Evolutionary conservation across 257 asterid species (phyloP), one percentile per base, ranked within the genome.

Genomic region (Primulina tabacum): DNA sequence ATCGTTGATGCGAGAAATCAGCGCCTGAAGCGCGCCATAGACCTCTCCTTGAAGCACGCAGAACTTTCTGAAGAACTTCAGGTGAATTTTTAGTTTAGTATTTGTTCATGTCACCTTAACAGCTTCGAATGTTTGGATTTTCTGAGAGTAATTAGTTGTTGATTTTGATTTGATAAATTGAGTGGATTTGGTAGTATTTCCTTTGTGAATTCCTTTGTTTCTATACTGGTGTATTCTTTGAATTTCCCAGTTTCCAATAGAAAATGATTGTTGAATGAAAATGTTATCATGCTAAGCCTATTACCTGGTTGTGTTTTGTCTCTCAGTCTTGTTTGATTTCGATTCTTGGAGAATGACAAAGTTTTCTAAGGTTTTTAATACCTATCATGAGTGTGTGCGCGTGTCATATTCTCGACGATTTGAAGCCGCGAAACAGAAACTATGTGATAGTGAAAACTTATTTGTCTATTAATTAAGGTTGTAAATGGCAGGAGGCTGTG

Each of bases 21-120:
- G 80, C 92, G 97, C 67, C 92, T 92, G 32, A 73, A 77, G 82
- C 97, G 96, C 62, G 95, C 98, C 73, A 72, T 92, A 84, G 97
- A 92, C 77, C 95, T 92, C 60, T 92, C 98, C 53, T 60, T 92
- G 97, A 92, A 92, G 83, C 98, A 92, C 50, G 79, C 81, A 60
- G 82, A 88, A 75, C 93, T 92, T 61, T 83, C 93, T 0, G 80
- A 82, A 21, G 82, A 90, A 38, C 84, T 90, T 50, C 97, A 88
- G 97, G 96, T 89, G 71, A 77, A 40, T 16, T 20, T 59, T 55
- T 32, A 7, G 52, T 43, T 37, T 53, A 47, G 30, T 34, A 10
- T 28, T 62, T 62, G 37, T 33, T 34, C 67, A 26, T 38, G 2
- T 50, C 18, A 12, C 20, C 8, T 50, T 14, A 47, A 17, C 20